A percentile compares a stretch with the other conserved stretches of the same genome.
These are phyloP conservation scores for Apiospora hydei DNA, from an alignment of 2,329 filamentous ascomycete species.

Conservation along the genomic window DNA sequence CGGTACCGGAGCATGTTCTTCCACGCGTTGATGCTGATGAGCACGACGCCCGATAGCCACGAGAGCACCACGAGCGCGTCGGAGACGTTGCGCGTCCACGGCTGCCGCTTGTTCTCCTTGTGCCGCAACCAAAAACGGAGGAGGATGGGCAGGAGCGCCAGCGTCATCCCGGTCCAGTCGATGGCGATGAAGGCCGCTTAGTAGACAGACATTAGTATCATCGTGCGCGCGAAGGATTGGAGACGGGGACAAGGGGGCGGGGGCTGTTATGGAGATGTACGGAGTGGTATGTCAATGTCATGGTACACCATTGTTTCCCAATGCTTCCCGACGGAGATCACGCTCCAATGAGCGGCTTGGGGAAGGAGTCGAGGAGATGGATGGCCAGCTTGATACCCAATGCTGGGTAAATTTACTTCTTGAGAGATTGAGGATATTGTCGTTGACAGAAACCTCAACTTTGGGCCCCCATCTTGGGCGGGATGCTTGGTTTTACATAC, in stretches of 20 bases:
- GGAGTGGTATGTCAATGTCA: constrained; percentile 34
- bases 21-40: constrained; percentile 37
- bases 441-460: neutral
- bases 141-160: constrained; percentile 35
- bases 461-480: neutral
- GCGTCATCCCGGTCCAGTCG: constrained; percentile 34
- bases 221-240: neutral
- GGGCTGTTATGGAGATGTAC: constrained; percentile 24
- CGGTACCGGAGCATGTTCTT: constrained; percentile 34
- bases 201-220: constrained; percentile 21
- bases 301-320: constrained; percentile 30
- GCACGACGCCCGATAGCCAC: constrained; percentile 34
- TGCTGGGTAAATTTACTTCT: too few species aligned
- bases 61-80: constrained; percentile 34
- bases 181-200: constrained; percentile 38
- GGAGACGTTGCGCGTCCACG: constrained; percentile 31
- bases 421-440: neutral
- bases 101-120: constrained; percentile 29
- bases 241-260: neutral
- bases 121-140: constrained; percentile 37
- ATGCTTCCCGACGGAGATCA: neutral
- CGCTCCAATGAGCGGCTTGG: neutral
- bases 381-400: neutral
- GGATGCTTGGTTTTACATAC: neutral
- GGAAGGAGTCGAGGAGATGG: neutral